Base-by-base conservation (phyloP, 2,329 filamentous ascomycete species). In the Lecanicillium sp. region DNA sequence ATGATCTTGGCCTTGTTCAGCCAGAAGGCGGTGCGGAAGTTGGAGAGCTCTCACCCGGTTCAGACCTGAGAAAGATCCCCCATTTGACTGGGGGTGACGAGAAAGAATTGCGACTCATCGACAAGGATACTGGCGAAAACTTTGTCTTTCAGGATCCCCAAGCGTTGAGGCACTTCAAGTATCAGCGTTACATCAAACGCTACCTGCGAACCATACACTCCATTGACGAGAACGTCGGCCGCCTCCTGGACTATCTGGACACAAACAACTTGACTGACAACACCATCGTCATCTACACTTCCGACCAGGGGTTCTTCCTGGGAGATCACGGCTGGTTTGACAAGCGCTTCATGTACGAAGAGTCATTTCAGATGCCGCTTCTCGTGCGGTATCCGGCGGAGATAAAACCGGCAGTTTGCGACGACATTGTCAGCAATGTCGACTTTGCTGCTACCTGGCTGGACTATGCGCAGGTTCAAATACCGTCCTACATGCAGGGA, bases 311-410 rank as follows among this genome's bases (percentile, higher is more conserved):
- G 5, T 74, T 74, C 55, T 75, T 74, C 50, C 62, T 75, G 0
- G 71, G 71, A 7, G 71, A 75, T 42, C 72, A 75, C 43, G 71
- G 71, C 38, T 75, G 70, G 71, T 74, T 74, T 46, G 72, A 74
- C 50, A 75, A 75, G 53, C 64, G 71, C 3, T 74, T 75, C 51
- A 74, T 75, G 65, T 75, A 75, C 51, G 71, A 76, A 44, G 69
- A 75, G 50, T 64, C 58, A 12, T 74, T 75, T 54, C 70, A 74
- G 51, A 74, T 75, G 71, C 71, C 71, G 0, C 71, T 74, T 34
- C 48, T 74, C 4, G 58, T 70, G 8, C 61, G 65, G 0, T 70
- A 68, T 33, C 70, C 71, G 0, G 43, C 36, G 0, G 58, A 59
- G 36, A 70, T 74, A 40, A 31, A 38, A 2, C 41, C 62, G 0